Evolutionary conservation across 2,329 filamentous ascomycete species (phyloP), one percentile per base, ranked within the genome.

Genomic region (Botrytis galanthina): DNA sequence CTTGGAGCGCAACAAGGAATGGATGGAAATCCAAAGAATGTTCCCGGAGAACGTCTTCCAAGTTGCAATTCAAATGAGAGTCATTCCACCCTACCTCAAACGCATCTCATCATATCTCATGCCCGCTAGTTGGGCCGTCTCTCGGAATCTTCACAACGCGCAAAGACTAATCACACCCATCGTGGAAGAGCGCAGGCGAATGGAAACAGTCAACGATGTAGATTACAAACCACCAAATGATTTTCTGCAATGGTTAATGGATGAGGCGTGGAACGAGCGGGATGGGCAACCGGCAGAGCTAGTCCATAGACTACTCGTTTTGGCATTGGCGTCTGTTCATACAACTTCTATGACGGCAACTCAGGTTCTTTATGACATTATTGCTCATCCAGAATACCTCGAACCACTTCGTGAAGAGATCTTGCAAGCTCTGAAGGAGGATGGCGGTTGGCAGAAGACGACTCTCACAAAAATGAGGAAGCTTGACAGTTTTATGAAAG

Each of bases 361-460:
- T 5, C 80, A 88, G 83, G 73, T 85, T 77, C 83, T 90, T 63
- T 88, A 87, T 77, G 85, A 86, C 69, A 78, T 90, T 14, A 84
- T 84, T 0, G 82, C 84, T 9, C 76, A 81, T 29, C 86, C 86
- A 0, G 84, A 88, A 32, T 82, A 86, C 42, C 61, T 75, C 22
- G 57, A 72, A 20, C 69, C 71, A 14, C 72, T 77, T 3, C 73
- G 74, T 6, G 69, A 76, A 32, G 75, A 77, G 46, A 54, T 75
- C 3, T 48, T 63, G 26, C 63, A 73, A 9, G 74, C 73, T 81
- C 63, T 76, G 35, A 39, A 54, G 10, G 67, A 86, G 32, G 80
- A 85, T 8, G 83, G 84, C 20, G 82, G 81, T 59, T 80, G 83
- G 54, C 70, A 68, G 37, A 76, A 77, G 54, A 42, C 62, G 22